Conservation (phyloP, 192 early-diverging fungal species). For the Coemansia sp. region DNA sequence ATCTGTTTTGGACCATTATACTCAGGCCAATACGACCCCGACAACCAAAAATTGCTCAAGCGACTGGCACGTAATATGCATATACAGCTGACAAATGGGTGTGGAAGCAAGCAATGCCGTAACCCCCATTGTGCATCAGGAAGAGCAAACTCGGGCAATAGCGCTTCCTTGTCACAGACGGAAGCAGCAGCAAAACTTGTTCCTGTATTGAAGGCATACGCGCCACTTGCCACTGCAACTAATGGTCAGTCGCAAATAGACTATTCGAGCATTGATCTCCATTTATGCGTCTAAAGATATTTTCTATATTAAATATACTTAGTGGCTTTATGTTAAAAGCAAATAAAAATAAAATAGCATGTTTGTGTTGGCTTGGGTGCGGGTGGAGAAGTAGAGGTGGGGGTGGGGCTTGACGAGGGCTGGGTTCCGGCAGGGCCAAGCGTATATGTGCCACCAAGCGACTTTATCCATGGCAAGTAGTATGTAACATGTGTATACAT, state of each 20-base stretch:
- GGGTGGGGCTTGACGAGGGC: neutral
- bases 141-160: neutral
- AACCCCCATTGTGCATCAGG: conserved; percentile 59
- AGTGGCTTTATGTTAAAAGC: conserved; percentile 36
- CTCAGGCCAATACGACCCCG: conserved; percentile 71
- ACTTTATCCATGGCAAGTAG: conserved; percentile 35
- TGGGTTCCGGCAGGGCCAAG: conserved; percentile 8
- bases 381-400: conserved; percentile 3
- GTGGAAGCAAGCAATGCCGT: conserved; percentile 63
- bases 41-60: conserved; percentile 68
- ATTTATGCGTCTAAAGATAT: conserved; percentile 22
- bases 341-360: conserved; percentile 34
- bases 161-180: conserved; percentile 12
- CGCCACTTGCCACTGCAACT: conserved; percentile 17
- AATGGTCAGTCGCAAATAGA: conserved; percentile 10
- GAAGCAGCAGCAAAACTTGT: conserved; percentile 32
- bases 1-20: conserved; percentile 83
- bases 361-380: conserved; percentile 5
- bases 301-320: neutral
- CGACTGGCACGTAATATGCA: conserved; percentile 70
- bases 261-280: conserved; percentile 35
- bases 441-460: conserved; percentile 11
- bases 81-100: conserved; percentile 75
- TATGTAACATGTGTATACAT: conserved; percentile 40
- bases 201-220: conserved; percentile 33